These are phyloP conservation scores for Phyllosticta citriasiana DNA, from an alignment of 2,329 filamentous ascomycete species.

Conservation along the genomic window DNA sequence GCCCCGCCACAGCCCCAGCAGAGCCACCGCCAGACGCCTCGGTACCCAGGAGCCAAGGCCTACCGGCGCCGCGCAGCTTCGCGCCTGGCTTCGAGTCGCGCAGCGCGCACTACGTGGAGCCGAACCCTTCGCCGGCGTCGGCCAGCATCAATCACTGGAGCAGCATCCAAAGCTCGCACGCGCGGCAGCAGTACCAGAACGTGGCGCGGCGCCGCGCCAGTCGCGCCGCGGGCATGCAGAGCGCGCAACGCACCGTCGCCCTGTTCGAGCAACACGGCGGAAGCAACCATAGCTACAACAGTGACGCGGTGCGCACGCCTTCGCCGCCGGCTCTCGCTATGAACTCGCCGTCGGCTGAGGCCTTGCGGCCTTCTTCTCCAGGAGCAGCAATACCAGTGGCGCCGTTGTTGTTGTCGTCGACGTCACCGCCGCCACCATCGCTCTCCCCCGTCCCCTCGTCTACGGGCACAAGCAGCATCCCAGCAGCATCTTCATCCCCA, in stretches of 20 bases:
- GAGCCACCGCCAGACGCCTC: constrained; percentile 8
- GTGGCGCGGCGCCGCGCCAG: constrained; percentile 48
- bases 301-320: background rate
- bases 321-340: background rate
- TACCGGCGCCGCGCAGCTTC: constrained; percentile 15
- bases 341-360: background rate
- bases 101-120: constrained; percentile 12
- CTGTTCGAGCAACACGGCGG: background rate
- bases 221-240: constrained; percentile 1
- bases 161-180: constrained; percentile 42
- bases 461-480: too few species aligned
- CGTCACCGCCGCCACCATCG: background rate
- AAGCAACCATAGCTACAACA: background rate
- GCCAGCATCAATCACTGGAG: constrained; percentile 47
- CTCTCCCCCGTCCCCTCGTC: background rate
- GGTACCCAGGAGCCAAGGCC: constrained; percentile 11
- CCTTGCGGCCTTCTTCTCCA: background rate
- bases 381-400: background rate
- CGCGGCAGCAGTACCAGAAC: constrained; percentile 49
- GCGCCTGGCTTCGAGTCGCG: constrained; percentile 20
- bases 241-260: background rate
- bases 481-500: background rate
- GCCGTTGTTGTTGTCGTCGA: background rate
- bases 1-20: background rate
- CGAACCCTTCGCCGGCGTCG: constrained; percentile 12